Evolutionary conservation across 2,329 filamentous ascomycete genomes (phyloP), one percentile per base, ranked within the genome.

Genomic region (Endocalyx cinctus): DNA sequence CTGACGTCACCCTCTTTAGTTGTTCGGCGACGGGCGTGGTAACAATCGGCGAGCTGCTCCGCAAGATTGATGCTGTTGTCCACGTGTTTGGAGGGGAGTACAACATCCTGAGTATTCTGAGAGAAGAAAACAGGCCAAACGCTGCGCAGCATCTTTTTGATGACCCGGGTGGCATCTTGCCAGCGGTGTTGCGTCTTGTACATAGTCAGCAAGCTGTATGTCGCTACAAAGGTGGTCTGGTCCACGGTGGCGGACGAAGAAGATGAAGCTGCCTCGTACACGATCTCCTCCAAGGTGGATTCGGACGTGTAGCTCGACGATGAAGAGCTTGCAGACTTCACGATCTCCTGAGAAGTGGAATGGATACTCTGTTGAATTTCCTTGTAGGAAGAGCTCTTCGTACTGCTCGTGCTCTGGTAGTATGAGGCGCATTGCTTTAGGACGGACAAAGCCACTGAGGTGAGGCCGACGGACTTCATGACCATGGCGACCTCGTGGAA

Each of bases 41-140:
- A 71, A 43, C 63, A 68, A 19, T 66, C 53, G 1, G 62, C 63
- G 13, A 75, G 57, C 2, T 57, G 57, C 35, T 69, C 61, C 4
- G 69, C 66, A 3, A 73, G 55, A 11, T 66, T 56, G 5, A 74
- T 56, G 6, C 59, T 64, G 38, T 65, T 59, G n/a, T 70, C 61
- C 1, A 62, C 50, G 38, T 69, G 60, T 2, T 57, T 57, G 1
- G 54, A 45, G 0, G 67, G 63, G 18, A 70, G 54, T 2, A 54
- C 54, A 2, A 73, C 63, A 36, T 69, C 62, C 19, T 66, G 45
- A 34, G 67, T 50, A 0, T 63, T 66, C 13, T 55, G 52, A 10
- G 63, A 57, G 29, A 72, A 62, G 34, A 74, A 57, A 0, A 61
- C 60, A 2, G 62, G 57, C 69, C 70, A 73, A 4, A 65, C 60